Base-by-base conservation (phyloP, 2,329 filamentous ascomycete genomes). In the Paradendryphiella salina region DNA sequence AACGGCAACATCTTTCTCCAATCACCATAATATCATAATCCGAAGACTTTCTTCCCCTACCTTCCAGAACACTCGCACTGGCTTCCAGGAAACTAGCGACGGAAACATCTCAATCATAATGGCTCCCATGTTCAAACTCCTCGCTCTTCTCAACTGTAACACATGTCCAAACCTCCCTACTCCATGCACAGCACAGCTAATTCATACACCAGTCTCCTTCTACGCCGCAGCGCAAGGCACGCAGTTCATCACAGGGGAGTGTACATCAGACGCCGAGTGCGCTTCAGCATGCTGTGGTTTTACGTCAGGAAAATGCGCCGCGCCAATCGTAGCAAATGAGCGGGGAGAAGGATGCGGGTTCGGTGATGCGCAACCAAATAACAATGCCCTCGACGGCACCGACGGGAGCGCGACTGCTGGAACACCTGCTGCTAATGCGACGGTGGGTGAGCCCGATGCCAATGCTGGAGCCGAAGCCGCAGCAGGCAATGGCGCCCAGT, bases 301-400 rank as follows among this genome's bases (percentile, higher is more conserved):
- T 54, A 66, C 61, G n/a, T 60, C 59, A n/a, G 67, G 65, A 14
- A 69, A 68, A 46, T 70, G 67, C 34, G 67, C 67, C 3, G 67
- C 72, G 3, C 54, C 67, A 5, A 54, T 70, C 13, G 61, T 70
- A 7, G 71, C 71, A 5, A 65, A 70, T 34, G 65, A 72, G 41
- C 59, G 69, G 10, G 70, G 70, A 51, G 68, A 66, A 17, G 70
- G 69, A 5, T 74, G 71, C 45, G 71, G 71, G 3, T 72, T 71
- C 26, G 71, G 70, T n/a, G 54, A 72, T 50, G 64, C 63, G 11
- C 57, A 66, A 28, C 66, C 69, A 7, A 73, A 73, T 49, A 60
- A 69, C 39, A 61, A 66, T 49, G 66, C 67, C 35, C 59, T 65
- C 5, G 51, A 63, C 20, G 63, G 54, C 26, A 38, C 15, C 28